Percentiles rank a stretch among this genome's conserved stretches.
Evolutionary conservation across 106 monocot genomes (phyloP).

Genomic region (Dioscorea zingiberensis): DNA sequence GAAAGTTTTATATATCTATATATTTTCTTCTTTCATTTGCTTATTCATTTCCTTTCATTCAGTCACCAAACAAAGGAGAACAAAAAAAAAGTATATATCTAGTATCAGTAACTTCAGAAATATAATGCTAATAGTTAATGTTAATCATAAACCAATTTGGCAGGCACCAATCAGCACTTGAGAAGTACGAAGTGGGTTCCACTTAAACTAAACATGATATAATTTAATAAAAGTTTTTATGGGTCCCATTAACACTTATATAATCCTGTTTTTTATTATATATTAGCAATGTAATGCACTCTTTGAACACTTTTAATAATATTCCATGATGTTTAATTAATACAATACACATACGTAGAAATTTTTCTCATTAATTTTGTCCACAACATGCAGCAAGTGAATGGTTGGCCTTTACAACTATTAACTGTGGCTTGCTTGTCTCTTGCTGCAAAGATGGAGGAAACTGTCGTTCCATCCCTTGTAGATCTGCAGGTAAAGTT

Average conservation of each 20-base stretch:
- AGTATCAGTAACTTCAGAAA: too few species aligned
- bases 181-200: neutral
- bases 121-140: too few species aligned
- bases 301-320: neutral
- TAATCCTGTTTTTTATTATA: neutral
- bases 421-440: slow-evolving; percentile 83
- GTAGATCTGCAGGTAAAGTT: slow-evolving; percentile 80
- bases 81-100: too few species aligned
- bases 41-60: too few species aligned
- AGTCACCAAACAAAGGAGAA: too few species aligned
- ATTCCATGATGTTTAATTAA: too few species aligned
- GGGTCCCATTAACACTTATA: neutral
- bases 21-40: too few species aligned
- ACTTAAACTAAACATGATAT: neutral
- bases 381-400: slow-evolving; percentile 10
- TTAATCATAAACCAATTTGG: too few species aligned
- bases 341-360: neutral
- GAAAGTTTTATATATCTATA: neutral
- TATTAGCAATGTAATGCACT: neutral
- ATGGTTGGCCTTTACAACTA: slow-evolving; percentile 74
- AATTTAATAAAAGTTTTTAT: neutral
- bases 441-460: slow-evolving; percentile 80
- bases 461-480: slow-evolving; percentile 56
- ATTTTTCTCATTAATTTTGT: neutral
- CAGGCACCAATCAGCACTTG: too few species aligned